Conservation (phyloP, 1,284 basidiomycete species). For the Irpex sp. region DNA sequence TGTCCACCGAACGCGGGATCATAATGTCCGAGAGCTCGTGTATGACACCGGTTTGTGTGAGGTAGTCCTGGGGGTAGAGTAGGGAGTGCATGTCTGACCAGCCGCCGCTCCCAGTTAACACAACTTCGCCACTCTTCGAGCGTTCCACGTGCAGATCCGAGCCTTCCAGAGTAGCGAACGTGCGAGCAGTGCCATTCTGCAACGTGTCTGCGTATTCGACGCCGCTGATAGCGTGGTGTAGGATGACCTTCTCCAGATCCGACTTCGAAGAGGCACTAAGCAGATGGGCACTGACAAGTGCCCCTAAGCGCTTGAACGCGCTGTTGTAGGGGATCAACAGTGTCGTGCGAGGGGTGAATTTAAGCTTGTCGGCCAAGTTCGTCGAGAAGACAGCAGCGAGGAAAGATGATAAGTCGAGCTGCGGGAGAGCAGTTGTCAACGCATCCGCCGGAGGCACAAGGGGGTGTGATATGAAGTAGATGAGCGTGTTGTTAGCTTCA, state of each 20-base stretch:
- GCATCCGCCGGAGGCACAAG: slow-evolving; percentile 81
- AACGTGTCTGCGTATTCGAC: slow-evolving; percentile 74
- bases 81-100: slow-evolving; percentile 67
- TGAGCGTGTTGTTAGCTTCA: slow-evolving; percentile 71
- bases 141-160: slow-evolving; percentile 62
- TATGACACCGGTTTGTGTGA: slow-evolving; percentile 88
- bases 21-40: slow-evolving; percentile 89
- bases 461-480: slow-evolving; percentile 89
- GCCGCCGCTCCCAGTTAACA: slow-evolving; percentile 66
- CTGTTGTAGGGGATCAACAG: slow-evolving; percentile 87
- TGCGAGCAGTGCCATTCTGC: slow-evolving; percentile 59
- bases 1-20: slow-evolving; percentile 83
- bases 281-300: slow-evolving; percentile 84
- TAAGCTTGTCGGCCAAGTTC: slow-evolving; percentile 69
- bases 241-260: slow-evolving; percentile 80
- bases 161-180: slow-evolving; percentile 71
- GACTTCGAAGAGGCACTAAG: slow-evolving; percentile 70
- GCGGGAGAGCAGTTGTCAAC: slow-evolving; percentile 79
- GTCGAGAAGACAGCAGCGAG: slow-evolving; percentile 88
- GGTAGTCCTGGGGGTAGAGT: slow-evolving; percentile 56
- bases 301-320: slow-evolving; percentile 84
- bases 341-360: slow-evolving; percentile 68
- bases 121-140: slow-evolving; percentile 39
- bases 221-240: slow-evolving; percentile 80
- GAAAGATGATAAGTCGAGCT: slow-evolving; percentile 84